Evolutionary conservation across 78 protist genomes (phyloP).

Genomic region (Speleostelium caveatum): DNA sequence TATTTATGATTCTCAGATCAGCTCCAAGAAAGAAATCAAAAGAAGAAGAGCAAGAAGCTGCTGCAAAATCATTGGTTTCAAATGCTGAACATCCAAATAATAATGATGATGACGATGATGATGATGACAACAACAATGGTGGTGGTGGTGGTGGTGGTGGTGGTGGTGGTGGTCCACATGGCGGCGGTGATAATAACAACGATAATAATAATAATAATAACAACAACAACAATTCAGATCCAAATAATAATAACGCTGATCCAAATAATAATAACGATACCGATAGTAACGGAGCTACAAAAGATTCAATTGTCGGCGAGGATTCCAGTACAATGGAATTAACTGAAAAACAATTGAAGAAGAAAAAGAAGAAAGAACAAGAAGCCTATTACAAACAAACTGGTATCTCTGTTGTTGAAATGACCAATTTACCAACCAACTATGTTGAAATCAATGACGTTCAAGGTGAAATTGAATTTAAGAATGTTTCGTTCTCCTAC

Average conservation of each 20-base stretch:
- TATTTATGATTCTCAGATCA: constrained; percentile 54
- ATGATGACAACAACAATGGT: not conserved
- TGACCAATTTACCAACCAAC: constrained; percentile 6
- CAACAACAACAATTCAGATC: not conserved
- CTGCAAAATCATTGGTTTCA: no score
- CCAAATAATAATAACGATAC: not conserved
- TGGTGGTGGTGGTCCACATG: not conserved
- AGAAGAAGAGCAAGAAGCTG: constrained; percentile 8
- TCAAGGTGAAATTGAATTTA: constrained; percentile 80
- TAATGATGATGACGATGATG: not conserved
- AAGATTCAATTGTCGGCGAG: not conserved
- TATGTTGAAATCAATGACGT: constrained; percentile 17
- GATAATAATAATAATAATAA: not conserved
- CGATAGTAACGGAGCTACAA: not conserved
- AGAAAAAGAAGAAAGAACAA: constrained; percentile 34
- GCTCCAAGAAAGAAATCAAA: constrained; percentile 60
- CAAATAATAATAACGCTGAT: constrained; percentile 1
- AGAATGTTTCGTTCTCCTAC: constrained; percentile 83
- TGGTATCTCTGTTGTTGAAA: constrained; percentile 61
- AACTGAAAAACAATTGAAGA: constrained; percentile 28
- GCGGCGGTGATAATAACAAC: not conserved
- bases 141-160: not conserved
- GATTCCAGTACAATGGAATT: not conserved
- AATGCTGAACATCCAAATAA: no score
- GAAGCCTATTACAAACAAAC: constrained; percentile 8